A percentile compares a stretch with the other conserved stretches of the same genome.
Evolutionary conservation across 2,329 filamentous ascomycete species (phyloP).

Genomic region (Beauveria brongniartii): DNA sequence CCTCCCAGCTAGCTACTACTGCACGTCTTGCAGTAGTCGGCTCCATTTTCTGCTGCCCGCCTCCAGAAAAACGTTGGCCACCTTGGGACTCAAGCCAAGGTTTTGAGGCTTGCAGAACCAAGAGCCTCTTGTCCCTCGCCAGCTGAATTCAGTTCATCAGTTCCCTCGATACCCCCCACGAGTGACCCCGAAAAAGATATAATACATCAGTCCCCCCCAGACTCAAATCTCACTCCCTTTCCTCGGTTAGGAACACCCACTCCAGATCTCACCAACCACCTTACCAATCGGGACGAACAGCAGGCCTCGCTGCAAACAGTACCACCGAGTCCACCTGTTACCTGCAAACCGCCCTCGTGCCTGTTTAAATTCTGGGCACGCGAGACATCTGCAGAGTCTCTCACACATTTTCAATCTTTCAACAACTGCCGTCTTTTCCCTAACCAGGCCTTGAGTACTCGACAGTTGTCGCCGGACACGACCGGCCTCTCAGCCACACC

Average conservation of each 20-base stretch:
- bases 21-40: background rate
- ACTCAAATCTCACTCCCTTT: background rate
- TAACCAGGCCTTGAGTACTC: background rate
- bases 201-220: background rate
- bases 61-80: background rate
- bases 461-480: background rate
- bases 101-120: background rate
- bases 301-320: background rate
- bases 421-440: background rate
- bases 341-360: background rate
- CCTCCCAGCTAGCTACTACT: background rate
- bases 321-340: constrained; percentile 1
- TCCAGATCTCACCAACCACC: background rate
- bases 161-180: background rate
- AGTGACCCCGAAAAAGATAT: too few relatives aligned
- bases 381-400: background rate
- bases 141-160: background rate
- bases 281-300: background rate
- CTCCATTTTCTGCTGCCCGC: background rate
- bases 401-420: background rate
- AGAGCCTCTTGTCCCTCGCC: background rate
- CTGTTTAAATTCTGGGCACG: background rate
- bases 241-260: background rate
- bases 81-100: background rate
- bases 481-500: background rate